Evolutionary conservation across 257 asterid species (phyloP), one percentile per base, ranked within the genome.

Genomic region (Marsdenia floribunda): DNA sequence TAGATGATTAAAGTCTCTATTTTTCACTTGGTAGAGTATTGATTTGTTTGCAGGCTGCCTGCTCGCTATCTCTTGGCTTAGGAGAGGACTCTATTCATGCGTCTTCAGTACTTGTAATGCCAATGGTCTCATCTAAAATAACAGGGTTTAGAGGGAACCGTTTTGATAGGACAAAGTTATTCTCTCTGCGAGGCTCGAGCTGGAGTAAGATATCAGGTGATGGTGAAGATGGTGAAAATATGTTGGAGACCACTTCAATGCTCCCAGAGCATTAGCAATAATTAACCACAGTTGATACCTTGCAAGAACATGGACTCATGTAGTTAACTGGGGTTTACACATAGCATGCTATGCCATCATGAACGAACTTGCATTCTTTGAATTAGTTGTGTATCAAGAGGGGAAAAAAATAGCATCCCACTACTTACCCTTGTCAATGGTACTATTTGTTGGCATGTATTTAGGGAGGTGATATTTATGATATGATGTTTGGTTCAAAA

Each of bases 81-180:
- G 97, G 97, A 80, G 96, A 90, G 80, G 85, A 91, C 77, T 85
- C 98, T 10, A 86, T 93, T 24, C 90, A 88, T 47, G 87, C 94
- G 49, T 93, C 98, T 42, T 92, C 96, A 42, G 90, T 93, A 67
- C 85, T 93, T 76, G 96, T 86, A 82, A 93, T 93, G 98, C 98
- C 98, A 37, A 91, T 93, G 97, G 96, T 89, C 74, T 90, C 97
- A 18, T 91, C 98, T 16, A 93, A 91, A 80, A 84, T 90, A 65
- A 93, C 86, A 6, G 98, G 98, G 47, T 93, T 93, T 82, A 87
- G 98, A 82, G 93, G 93, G 68, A 81, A 74, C 70, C 84, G 74
- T 63, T 81, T 84, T 26, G 91, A 87, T 47, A 86, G 88, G 84
- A 77, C 78, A 54, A 89, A 86, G 79, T 73, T 87, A 26, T 88